Conservation (phyloP, 768 basidiomycete species). For the Boletus insuetus region DNA sequence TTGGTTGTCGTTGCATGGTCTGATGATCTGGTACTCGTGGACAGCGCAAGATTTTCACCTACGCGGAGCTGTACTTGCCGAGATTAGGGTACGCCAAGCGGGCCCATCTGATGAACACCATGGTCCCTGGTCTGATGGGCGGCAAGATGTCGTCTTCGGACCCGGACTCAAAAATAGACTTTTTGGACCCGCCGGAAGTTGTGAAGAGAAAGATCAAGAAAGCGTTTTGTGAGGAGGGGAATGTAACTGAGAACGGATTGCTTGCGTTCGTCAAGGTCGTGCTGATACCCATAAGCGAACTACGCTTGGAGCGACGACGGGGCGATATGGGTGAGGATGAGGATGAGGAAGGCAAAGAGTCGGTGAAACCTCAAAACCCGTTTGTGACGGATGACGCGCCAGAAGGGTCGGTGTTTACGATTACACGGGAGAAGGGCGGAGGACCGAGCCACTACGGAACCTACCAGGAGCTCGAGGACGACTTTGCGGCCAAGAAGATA, state of each 20-base stretch:
- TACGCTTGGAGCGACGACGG: constrained; percentile 58
- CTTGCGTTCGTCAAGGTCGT: constrained; percentile 83
- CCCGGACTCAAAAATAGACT: constrained; percentile 97
- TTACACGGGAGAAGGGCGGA: constrained; percentile 78
- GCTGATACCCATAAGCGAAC: constrained; percentile 80
- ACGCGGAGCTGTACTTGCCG: constrained; percentile 94
- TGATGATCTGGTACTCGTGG: background rate
- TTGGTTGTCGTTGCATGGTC: background rate
- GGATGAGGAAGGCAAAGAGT: constrained; percentile 44
- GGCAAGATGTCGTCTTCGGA: constrained; percentile 99
- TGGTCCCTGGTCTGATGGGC: constrained; percentile 93
- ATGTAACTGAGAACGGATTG: constrained; percentile 82
- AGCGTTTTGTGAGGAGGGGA: constrained; percentile 95
- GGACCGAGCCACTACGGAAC: constrained; percentile 63
- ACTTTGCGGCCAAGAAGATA: constrained; percentile 71
- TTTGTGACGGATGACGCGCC: constrained; percentile 73
- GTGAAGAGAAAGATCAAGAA: constrained; percentile 87
- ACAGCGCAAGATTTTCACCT: constrained; percentile 97
- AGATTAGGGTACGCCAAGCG: constrained; percentile 90
- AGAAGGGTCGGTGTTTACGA: constrained; percentile 75
- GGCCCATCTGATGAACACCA: constrained; percentile 96
- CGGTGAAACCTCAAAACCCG: constrained; percentile 51
- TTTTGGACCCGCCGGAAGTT: constrained; percentile 82
- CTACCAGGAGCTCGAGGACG: constrained; percentile 64
- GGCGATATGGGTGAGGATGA: constrained; percentile 44